Evolutionary conservation across 805 yeast species (phyloP).

Genomic region (Jamesozyma gamospora): DNA sequence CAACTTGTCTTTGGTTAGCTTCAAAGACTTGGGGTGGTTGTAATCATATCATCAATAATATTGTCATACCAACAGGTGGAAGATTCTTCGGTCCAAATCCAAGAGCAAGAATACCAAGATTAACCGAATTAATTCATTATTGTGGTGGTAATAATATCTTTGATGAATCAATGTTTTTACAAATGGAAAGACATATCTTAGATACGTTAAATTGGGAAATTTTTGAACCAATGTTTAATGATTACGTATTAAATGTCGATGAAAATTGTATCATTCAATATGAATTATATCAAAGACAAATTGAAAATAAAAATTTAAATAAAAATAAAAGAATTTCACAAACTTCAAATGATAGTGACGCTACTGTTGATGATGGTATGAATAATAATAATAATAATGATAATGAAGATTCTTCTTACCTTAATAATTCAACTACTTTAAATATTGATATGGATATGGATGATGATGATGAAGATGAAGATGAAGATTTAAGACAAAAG

Average conservation of each 20-base stretch:
- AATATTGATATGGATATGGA: not conserved
- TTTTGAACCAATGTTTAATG: constrained; percentile 49
- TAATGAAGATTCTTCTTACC: constrained; percentile 4
- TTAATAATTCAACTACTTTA: constrained; percentile 16
- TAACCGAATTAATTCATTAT: constrained; percentile 58
- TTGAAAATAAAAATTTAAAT: constrained; percentile 20
- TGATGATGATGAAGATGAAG: constrained; percentile 13
- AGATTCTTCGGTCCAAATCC: constrained; percentile 60
- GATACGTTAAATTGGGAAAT: constrained; percentile 65
- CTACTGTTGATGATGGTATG: constrained; percentile 16
- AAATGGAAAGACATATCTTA: constrained; percentile 70
- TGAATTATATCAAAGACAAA: constrained; percentile 27
- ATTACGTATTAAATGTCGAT: constrained; percentile 36
- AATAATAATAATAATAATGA: constrained; percentile 9
- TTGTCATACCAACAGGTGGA: constrained; percentile 45
- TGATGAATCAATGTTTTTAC: constrained; percentile 50
- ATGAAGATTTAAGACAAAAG: constrained; percentile 24
- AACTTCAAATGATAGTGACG: constrained; percentile 19
- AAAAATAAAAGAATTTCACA: constrained; percentile 15
- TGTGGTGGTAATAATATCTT: constrained; percentile 55
- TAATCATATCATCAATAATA: constrained; percentile 50
- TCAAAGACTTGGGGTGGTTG: constrained; percentile 76
- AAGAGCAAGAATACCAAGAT: constrained; percentile 64
- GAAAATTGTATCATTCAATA: constrained; percentile 36
- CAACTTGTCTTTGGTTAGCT: constrained; percentile 88